Percentiles rank a stretch among this genome's conserved stretches.
These are phyloP conservation scores for Diaporthe destruens DNA, from an alignment of 2,329 filamentous ascomycete genomes.

Conservation along the genomic window DNA sequence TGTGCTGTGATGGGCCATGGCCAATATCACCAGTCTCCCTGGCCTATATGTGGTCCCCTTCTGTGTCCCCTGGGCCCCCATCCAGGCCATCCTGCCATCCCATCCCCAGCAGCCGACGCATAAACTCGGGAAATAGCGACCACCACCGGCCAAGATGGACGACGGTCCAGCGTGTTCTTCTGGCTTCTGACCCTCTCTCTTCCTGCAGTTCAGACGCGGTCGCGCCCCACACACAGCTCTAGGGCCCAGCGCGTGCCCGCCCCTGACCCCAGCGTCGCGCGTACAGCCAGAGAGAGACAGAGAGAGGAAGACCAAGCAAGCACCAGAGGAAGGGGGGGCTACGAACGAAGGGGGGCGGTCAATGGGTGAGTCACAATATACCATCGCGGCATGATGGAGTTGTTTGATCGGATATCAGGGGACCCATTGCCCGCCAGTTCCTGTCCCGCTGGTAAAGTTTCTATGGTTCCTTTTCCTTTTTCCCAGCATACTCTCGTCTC, in stretches of 20 bases:
- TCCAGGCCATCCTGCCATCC: too few species aligned
- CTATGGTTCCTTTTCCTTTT: not conserved
- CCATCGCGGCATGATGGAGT: conserved; percentile 19
- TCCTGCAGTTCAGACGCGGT: not conserved
- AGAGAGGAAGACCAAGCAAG: not conserved
- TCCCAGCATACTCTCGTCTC: conserved; percentile 15
- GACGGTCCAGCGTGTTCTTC: conserved; percentile 21
- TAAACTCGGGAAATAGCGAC: conserved; percentile 35
- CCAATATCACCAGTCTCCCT: conserved; percentile 11
- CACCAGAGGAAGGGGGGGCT: too few species aligned
- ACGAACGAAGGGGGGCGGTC: conserved; percentile 12
- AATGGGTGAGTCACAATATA: conserved; percentile 32
- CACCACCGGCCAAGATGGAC: conserved; percentile 21
- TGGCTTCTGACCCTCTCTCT: not conserved
- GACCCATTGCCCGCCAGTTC: not conserved
- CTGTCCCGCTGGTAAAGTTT: not conserved
- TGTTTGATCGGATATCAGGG: conserved; percentile 21
- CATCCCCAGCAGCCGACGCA: conserved; percentile 21
- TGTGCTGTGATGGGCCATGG: not conserved
- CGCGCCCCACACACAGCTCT: conserved; percentile 1
- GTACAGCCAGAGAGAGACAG: not conserved
- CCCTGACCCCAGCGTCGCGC: conserved; percentile 34
- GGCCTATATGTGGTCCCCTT: conserved; percentile 15
- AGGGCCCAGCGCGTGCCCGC: conserved; percentile 10
- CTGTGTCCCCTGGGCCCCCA: not conserved